phyloP scores from a whole-genome alignment of 2,329 filamentous ascomycete species.

The Phaeomoniella chlamydospora region DNA sequence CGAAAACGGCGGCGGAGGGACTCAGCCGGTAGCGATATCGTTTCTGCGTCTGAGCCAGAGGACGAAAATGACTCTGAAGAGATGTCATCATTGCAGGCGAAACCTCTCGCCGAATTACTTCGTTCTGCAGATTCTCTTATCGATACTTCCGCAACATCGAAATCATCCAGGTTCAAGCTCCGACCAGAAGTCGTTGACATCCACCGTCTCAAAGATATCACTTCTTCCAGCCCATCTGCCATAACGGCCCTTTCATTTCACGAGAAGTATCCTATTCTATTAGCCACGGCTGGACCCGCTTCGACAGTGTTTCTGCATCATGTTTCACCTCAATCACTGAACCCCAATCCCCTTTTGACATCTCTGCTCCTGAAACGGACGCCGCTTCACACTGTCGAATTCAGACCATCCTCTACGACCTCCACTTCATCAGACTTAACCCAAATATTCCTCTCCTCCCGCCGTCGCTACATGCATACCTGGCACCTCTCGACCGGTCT shows the following conservation, averaged over 20 bases:
- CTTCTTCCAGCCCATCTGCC: constrained; percentile 45
- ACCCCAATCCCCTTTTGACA: constrained; percentile 77
- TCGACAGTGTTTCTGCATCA: constrained; percentile 83
- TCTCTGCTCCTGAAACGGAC: constrained; percentile 76
- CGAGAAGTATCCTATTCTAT: constrained; percentile 70
- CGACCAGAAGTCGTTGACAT: constrained; percentile 83
- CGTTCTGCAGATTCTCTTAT: constrained; percentile 59
- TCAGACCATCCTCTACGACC: constrained; percentile 40
- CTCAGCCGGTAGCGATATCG: constrained; percentile 12
- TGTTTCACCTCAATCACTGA: constrained; percentile 60
- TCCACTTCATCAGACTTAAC: constrained; percentile 5
- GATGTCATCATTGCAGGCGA: constrained; percentile 44
- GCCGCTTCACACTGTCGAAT: constrained; percentile 71
- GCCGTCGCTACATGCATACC: constrained; percentile 81
- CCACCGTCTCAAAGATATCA: constrained; percentile 74
- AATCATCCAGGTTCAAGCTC: constrained; percentile 48
- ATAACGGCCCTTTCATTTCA: constrained; percentile 83
- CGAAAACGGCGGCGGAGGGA: constrained; percentile 31
- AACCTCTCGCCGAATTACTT: constrained; percentile 68
- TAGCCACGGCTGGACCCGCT: constrained; percentile 67
- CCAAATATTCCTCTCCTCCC: constrained; percentile 68
- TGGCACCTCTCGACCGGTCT: constrained; percentile 77
- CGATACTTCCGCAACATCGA: constrained; percentile 28
- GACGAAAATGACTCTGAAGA: constrained; percentile 43
- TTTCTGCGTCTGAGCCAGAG: constrained; percentile 17